Base-by-base conservation (phyloP, 495 filamentous ascomycete genomes). In the Penicillium turbatum region DNA sequence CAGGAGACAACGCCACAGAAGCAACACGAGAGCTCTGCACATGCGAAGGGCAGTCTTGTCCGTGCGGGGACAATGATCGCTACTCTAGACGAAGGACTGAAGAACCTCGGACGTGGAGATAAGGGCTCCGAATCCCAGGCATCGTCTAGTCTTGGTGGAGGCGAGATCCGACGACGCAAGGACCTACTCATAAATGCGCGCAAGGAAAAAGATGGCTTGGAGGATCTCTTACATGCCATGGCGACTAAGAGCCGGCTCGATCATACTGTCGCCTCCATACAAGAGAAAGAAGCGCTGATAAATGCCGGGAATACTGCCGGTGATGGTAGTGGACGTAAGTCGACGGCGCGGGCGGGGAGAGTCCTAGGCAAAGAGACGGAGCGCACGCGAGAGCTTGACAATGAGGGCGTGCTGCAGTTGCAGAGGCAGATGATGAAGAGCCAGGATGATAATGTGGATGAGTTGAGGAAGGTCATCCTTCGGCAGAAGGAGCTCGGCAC, bases 331-430 rank as follows among this genome's bases (percentile, higher is more conserved):
- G 61, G 54, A 24, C 60, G 65, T 17, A 65, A 61, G 40, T 67
- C 62, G 16, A 58, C 68, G 31, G 53, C 56, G 8, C 56, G 69
- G 41, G 59, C 81, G 6, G 82, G 89, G 5, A 68, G 92, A 19
- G 88, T 96, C 4, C 75, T 97, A 6, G 95, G 95, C 0, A 85
- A 86, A 40, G 93, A 99, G 70, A 97, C 89, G 37, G 88, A 90
- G 53, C 77, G 80, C 52, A 97, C 93, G 40, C 73, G 92, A 35
- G 91, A 96, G 72, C 71, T 93, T 51, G 93, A 96, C 64, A 99
- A 99, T 62, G 72, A 82, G 29, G 93, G 92, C 0, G 87, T 99
- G 36, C 55, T 97, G 64, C 85, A 91, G 76, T 67, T 97, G 64
- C 91, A 97, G 68, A 72, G 79, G 54, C 83, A 92, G 67, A 81